phyloP scores from a whole-genome alignment of 208 protist species.

The Tritrichomonas musculus region DNA sequence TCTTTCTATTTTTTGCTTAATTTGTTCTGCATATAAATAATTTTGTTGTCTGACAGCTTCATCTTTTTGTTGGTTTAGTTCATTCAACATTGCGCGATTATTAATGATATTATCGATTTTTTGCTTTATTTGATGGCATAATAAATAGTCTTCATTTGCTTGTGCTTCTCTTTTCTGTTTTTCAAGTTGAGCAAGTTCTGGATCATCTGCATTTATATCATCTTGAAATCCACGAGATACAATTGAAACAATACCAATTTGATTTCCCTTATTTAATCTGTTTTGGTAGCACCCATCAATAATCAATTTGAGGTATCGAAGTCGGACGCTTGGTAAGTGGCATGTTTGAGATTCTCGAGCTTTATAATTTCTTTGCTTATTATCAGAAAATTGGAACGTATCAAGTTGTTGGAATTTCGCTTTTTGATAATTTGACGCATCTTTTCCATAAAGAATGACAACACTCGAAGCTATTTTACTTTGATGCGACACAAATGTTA shows the following conservation, averaged over 20 bases:
- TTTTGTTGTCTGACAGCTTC: neutral
- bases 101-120: neutral
- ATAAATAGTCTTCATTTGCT: neutral
- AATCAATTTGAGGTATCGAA: neutral
- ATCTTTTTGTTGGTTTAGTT: neutral
- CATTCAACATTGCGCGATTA: neutral
- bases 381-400: slow-evolving; percentile 30
- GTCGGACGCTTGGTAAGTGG: neutral
- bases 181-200: neutral
- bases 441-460: neutral
- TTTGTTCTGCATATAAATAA: neutral
- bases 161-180: neutral
- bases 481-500: neutral
- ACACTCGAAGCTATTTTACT: slow-evolving; percentile 13
- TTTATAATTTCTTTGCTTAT: slow-evolving; percentile 1
- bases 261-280: neutral
- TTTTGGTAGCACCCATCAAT: neutral
- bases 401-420: neutral
- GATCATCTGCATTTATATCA: neutral
- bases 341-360: neutral
- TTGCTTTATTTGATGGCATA: neutral
- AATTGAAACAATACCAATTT: neutral
- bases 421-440: neutral
- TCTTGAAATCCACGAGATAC: neutral
- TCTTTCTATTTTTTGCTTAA: neutral